Percentiles rank a stretch among this genome's conserved stretches.
These are phyloP conservation scores for Fusarium sulawesiense DNA, from an alignment of 2,329 filamentous ascomycete genomes.

Conservation along the genomic window DNA sequence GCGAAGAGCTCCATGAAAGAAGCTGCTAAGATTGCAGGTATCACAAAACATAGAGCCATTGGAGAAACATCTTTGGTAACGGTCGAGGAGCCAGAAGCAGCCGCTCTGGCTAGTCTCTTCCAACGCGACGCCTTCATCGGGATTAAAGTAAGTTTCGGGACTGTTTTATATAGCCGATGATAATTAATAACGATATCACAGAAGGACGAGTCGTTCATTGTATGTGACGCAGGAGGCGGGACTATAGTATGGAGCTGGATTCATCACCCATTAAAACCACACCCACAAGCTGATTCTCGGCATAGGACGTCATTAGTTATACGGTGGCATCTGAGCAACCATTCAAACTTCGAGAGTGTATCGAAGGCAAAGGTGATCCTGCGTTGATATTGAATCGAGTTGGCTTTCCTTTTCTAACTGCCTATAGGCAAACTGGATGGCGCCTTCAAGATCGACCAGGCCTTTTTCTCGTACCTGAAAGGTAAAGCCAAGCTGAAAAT, in stretches of 20 bases:
- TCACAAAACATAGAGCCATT: not conserved
- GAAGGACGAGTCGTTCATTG: not conserved
- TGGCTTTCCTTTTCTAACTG: not conserved
- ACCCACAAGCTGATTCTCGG: not conserved
- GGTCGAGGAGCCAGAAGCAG: conserved; percentile 1
- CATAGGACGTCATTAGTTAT: conserved; percentile 2
- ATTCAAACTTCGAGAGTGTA: not conserved
- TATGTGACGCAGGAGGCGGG: not conserved
- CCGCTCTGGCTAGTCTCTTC: not conserved
- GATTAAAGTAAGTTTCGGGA: not conserved
- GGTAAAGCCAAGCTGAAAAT: too few relatives aligned
- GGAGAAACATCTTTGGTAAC: not conserved
- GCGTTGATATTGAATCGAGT: too few relatives aligned
- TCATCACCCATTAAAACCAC: too few relatives aligned
- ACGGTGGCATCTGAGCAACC: not conserved
- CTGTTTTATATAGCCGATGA: not conserved
- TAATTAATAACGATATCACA: not conserved
- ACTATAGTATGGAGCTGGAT: not conserved
- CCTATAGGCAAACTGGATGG: too few relatives aligned
- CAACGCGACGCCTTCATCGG: not conserved
- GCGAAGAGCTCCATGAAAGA: not conserved
- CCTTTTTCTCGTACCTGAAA: too few relatives aligned
- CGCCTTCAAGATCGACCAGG: too few relatives aligned
- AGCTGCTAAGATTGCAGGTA: not conserved
- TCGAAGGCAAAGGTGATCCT: not conserved